Conservation (phyloP, 2,329 filamentous ascomycete species). For the Aspergillus novoparasiticus region DNA sequence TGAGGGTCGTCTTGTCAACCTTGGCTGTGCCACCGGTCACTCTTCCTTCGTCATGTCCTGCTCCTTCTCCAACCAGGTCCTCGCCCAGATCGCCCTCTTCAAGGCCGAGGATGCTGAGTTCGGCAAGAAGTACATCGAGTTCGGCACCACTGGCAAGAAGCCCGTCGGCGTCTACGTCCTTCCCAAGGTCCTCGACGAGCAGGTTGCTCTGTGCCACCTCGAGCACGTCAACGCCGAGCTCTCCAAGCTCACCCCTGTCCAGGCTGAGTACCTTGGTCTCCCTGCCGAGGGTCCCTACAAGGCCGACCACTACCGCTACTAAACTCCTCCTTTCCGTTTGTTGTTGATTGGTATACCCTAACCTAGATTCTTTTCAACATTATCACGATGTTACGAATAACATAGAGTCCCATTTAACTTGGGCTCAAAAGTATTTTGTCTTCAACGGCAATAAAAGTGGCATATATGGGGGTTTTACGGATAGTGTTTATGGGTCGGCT, state of each 20-base stretch:
- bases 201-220: conserved; percentile 93
- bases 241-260: conserved; percentile 77
- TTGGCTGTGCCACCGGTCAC: conserved; percentile 98
- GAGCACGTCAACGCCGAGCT: conserved; percentile 94
- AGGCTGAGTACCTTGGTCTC: conserved; percentile 94
- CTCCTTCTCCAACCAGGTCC: conserved; percentile 99
- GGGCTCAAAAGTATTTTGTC: conserved; percentile 57
- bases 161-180: conserved; percentile 91
- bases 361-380: conserved; percentile 55
- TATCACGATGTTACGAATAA: conserved; percentile 62
- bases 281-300: conserved; percentile 90
- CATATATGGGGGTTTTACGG: conserved; percentile 36
- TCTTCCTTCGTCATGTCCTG: conserved; percentile 99
- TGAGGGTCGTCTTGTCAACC: conserved; percentile 98
- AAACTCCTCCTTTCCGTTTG: conserved; percentile 44
- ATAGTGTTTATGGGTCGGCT: conserved; percentile 32
- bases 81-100: conserved; percentile 98
- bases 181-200: conserved; percentile 98
- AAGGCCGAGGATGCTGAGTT: conserved; percentile 88
- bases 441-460: conserved; percentile 62
- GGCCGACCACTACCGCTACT: conserved; percentile 82
- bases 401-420: conserved; percentile 49
- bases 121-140: conserved; percentile 93
- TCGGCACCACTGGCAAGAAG: conserved; percentile 89
- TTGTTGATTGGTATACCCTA: conserved; percentile 37